These are phyloP conservation scores for Rosa multiflora DNA, from an alignment of 306 rosid species.

Conservation along the genomic window DNA sequence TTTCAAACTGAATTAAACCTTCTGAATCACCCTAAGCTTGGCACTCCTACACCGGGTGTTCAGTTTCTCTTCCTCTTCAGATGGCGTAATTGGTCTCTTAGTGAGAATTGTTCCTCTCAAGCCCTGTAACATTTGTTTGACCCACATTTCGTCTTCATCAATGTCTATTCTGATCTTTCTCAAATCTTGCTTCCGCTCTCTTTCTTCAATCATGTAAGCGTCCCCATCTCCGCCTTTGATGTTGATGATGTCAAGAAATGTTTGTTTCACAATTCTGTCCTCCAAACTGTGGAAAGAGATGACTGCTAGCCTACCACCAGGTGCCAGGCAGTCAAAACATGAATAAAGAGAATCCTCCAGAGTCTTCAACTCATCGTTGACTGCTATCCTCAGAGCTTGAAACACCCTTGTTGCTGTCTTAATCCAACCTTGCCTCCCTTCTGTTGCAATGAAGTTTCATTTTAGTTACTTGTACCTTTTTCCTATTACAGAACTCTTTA, in stretches of 20 bases:
- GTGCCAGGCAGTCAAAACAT: conserved; percentile 87
- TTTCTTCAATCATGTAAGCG: conserved; percentile 24
- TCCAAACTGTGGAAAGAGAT: conserved; percentile 94
- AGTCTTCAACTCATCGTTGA: conserved; percentile 78
- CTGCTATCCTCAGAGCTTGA: conserved; percentile 93
- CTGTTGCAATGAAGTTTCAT: conserved; percentile 42
- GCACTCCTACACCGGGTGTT: conserved; percentile 86
- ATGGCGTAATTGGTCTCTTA: conserved; percentile 87
- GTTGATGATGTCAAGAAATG: conserved; percentile 68
- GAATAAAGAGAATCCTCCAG: conserved; percentile 77
- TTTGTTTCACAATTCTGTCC: conserved; percentile 95
- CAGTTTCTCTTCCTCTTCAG: conserved; percentile 75
- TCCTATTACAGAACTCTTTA: conserved; percentile 2
- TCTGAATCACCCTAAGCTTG: conserved; percentile 87
- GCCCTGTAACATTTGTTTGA: conserved; percentile 61
- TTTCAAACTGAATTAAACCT: conserved; percentile 27
- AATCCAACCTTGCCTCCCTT: conserved; percentile 97
- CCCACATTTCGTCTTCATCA: conserved; percentile 61
- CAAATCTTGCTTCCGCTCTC: conserved; percentile 18
- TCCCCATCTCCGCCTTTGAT: conserved; percentile 27
- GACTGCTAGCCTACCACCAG: conserved; percentile 95
- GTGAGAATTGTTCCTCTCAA: conserved; percentile 72
- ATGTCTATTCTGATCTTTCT: conserved; percentile 26
- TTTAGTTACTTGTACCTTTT: not conserved
- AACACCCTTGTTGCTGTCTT: conserved; percentile 92